phyloP scores from a whole-genome alignment of 768 basidiomycete species.

The Russula foetens region DNA sequence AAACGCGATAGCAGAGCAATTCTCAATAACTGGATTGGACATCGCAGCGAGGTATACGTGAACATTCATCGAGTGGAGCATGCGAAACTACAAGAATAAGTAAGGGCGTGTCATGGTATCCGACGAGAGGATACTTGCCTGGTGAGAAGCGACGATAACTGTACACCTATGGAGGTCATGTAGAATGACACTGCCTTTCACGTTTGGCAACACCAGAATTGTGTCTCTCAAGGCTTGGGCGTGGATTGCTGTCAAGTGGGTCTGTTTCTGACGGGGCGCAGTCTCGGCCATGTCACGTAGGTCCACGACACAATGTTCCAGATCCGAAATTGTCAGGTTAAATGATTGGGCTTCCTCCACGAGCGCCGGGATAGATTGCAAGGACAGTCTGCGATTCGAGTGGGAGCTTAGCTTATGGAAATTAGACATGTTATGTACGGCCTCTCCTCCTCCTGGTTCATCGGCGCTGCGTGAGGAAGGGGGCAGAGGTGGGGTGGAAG shows the following conservation, averaged over 20 bases:
- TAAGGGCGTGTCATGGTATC: neutral
- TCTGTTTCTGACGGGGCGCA: constrained; percentile 1
- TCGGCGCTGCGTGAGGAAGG: neutral
- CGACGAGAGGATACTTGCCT: constrained; percentile 41
- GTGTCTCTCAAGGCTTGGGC: constrained; percentile 50
- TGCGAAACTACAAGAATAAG: constrained; percentile 57
- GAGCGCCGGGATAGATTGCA: constrained; percentile 28
- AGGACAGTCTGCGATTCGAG: constrained; percentile 40
- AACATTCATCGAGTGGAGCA: constrained; percentile 63
- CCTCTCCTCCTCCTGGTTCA: constrained; percentile 10
- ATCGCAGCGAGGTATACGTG: constrained; percentile 58
- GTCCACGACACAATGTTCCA: constrained; percentile 66
- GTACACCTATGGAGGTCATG: constrained; percentile 55
- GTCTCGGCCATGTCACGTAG: constrained; percentile 26
- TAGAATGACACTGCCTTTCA: constrained; percentile 67
- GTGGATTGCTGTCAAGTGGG: constrained; percentile 51
- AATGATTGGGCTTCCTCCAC: constrained; percentile 30
- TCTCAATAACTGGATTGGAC: constrained; percentile 78
- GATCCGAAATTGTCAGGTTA: constrained; percentile 58
- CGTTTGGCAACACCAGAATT: constrained; percentile 54
- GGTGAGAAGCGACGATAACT: constrained; percentile 70
- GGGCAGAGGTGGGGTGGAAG: neutral
- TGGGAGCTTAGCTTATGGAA: constrained; percentile 38
- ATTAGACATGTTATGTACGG: constrained; percentile 13
- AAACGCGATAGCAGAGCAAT: constrained; percentile 57